Percentiles rank a stretch among this genome's conserved stretches.
Conservation (phyloP, 495 filamentous ascomycete genomes). For the Eremomyces bilateralis region DNA sequence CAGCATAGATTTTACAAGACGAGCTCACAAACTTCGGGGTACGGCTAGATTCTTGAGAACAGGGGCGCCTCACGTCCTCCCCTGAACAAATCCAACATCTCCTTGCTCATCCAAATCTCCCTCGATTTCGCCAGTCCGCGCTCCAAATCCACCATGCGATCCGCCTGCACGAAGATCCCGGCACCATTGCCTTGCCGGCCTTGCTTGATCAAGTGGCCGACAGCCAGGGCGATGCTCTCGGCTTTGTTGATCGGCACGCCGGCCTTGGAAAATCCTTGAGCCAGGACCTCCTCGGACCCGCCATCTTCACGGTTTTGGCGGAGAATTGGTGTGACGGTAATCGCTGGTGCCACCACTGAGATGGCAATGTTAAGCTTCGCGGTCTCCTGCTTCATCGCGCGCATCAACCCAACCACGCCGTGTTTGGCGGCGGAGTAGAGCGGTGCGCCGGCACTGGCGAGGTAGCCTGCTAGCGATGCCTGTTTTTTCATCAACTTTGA, state of each 20-base stretch:
- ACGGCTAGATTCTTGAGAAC: too few species aligned
- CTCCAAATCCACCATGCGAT: conserved; percentile 15
- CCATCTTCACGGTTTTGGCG: conserved; percentile 6
- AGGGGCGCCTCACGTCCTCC: conserved; percentile 13
- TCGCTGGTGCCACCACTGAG: conserved; percentile 16
- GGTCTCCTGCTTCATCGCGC: conserved; percentile 16
- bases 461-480: conserved; percentile 18
- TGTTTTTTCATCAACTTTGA: too few species aligned
- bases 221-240: conserved; percentile 15
- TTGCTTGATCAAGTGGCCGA: conserved; percentile 14
- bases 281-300: conserved; percentile 13
- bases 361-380: conserved; percentile 14
- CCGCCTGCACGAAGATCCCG: conserved; percentile 15
- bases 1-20: not conserved
- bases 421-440: conserved; percentile 18
- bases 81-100: conserved; percentile 18
- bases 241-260: conserved; percentile 17
- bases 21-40: too few species aligned
- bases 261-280: too few species aligned
- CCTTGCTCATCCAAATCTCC: conserved; percentile 18
- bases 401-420: conserved; percentile 17
- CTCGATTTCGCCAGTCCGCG: conserved; percentile 15
- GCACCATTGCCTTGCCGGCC: conserved; percentile 14
- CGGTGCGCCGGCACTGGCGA: conserved; percentile 15
- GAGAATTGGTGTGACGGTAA: conserved; percentile 16